Percentiles rank a stretch among this genome's conserved stretches.
phyloP scores from a whole-genome alignment of 192 early-diverging fungal species.

The Geranomyces variabilis region DNA sequence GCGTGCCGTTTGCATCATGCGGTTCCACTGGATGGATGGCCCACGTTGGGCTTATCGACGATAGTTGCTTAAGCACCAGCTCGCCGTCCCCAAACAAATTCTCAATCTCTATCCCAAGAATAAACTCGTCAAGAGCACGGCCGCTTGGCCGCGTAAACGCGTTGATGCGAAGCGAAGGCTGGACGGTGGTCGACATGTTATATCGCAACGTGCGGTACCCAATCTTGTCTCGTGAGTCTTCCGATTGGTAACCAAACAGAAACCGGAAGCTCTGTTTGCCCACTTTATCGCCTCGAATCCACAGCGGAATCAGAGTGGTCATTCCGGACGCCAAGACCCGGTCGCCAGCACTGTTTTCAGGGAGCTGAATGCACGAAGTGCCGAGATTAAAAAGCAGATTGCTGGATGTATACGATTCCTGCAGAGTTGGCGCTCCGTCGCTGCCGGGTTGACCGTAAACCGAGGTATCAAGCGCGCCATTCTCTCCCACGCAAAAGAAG shows the following conservation, averaged over 20 bases:
- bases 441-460: constrained; percentile 18
- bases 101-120: constrained; percentile 90
- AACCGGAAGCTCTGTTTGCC: constrained; percentile 81
- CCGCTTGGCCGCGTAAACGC: constrained; percentile 89
- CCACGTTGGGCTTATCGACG: constrained; percentile 75
- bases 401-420: constrained; percentile 31
- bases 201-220: constrained; percentile 69
- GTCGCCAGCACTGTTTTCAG: constrained; percentile 30
- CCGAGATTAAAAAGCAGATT: constrained; percentile 63
- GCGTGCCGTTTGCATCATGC: not conserved
- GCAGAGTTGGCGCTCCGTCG: constrained; percentile 1
- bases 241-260: constrained; percentile 81
- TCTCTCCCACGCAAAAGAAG: constrained; percentile 76
- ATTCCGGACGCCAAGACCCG: constrained; percentile 63
- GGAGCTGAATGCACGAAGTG: constrained; percentile 55
- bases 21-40: constrained; percentile 51
- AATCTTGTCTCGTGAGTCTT: constrained; percentile 60
- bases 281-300: constrained; percentile 89
- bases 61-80: constrained; percentile 70
- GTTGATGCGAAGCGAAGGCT: constrained; percentile 89
- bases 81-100: constrained; percentile 61
- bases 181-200: constrained; percentile 64
- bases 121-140: constrained; percentile 76
- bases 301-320: constrained; percentile 77
- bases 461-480: constrained; percentile 12